These are phyloP conservation scores for Pseudisothecium myosuroides DNA, from an alignment of 225 moss, liverwort and hornwort species.

Conservation along the genomic window DNA sequence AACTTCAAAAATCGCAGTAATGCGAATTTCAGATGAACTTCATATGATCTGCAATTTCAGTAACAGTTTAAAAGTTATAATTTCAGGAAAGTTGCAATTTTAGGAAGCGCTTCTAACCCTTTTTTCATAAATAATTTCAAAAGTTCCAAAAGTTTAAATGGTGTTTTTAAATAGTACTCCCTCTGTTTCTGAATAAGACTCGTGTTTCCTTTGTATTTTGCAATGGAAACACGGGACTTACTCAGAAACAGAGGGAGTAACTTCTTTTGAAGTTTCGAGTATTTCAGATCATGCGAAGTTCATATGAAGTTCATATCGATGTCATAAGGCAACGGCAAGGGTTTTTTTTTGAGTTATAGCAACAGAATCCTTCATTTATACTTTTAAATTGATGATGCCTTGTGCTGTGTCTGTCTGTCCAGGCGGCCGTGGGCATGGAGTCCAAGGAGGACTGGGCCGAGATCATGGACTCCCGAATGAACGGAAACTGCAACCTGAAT, in stretches of 20 bases:
- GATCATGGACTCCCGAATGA: slow-evolving; percentile 78
- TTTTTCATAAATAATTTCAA: fast-evolving
- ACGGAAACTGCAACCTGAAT: slow-evolving; percentile 57
- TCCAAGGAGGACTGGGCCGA: slow-evolving; percentile 93
- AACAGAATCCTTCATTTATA: not conserved
- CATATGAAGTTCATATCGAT: too few species aligned
- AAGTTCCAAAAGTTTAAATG: too few species aligned
- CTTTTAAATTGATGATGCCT: not conserved
- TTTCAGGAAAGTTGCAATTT: not conserved
- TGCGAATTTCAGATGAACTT: not conserved
- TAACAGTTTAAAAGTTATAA: too few species aligned
- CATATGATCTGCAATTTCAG: not conserved
- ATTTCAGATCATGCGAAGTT: not conserved
- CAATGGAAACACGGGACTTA: too few species aligned
- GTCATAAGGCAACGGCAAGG: not conserved
- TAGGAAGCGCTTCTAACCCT: not conserved
- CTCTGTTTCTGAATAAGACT: too few species aligned
- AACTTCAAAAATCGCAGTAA: not conserved
- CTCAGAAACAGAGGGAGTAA: too few species aligned
- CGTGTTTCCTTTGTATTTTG: too few species aligned
- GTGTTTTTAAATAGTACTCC: not conserved
- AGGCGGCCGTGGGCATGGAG: slow-evolving; percentile 92
- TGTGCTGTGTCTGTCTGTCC: not conserved
- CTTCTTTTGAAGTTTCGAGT: not conserved
- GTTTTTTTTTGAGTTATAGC: not conserved